Conservation (phyloP, 768 basidiomycete genomes). For the Mycena filopes region DNA sequence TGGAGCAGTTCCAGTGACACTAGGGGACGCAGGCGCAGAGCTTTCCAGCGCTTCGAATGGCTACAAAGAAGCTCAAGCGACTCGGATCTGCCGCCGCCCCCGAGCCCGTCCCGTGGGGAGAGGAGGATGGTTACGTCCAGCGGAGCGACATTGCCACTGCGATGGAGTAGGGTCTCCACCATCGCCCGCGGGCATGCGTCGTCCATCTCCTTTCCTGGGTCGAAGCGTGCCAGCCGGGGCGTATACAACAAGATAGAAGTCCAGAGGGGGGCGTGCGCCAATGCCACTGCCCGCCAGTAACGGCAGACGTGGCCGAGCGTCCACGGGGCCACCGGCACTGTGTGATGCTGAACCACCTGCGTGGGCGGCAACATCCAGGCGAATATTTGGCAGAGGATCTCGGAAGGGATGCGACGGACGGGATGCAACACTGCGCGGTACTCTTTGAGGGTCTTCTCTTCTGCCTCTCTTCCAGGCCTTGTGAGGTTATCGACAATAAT, state of each 20-base stretch:
- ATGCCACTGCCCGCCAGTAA: neutral
- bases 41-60: neutral
- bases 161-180: neutral
- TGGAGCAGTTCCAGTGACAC: neutral
- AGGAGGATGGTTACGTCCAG: neutral
- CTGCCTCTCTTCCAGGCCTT: too few species aligned
- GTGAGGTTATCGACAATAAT: too few species aligned
- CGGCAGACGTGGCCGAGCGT: neutral
- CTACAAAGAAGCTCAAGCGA: neutral
- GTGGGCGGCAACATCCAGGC: neutral
- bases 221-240: too few species aligned
- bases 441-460: neutral
- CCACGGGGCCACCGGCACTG: neutral
- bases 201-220: neutral
- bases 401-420: neutral
- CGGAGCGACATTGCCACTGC: neutral
- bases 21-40: neutral
- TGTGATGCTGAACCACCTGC: neutral
- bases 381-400: constrained; percentile 1
- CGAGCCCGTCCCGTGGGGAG: neutral
- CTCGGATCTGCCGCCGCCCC: neutral
- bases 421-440: neutral
- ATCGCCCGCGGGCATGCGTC: neutral
- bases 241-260: neutral
- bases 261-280: neutral